phyloP scores from a whole-genome alignment of 2,329 filamentous ascomycete species.

The Diplocarpon rosae region DNA sequence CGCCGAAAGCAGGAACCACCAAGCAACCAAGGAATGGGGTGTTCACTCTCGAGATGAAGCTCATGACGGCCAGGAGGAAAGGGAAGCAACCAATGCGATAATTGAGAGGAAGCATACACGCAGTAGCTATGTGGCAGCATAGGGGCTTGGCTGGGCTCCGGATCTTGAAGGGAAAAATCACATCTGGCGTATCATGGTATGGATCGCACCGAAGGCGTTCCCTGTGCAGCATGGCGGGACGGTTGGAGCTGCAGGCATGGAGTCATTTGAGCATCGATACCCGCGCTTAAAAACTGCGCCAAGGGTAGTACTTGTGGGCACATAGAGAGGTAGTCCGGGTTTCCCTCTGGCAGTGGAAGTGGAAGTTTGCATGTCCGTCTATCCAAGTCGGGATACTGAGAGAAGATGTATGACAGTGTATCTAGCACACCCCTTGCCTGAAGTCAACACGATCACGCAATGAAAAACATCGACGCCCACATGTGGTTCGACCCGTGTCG shows the following conservation, averaged over 20 bases:
- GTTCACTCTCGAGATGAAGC: slow-evolving; percentile 50
- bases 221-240: no score
- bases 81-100: slow-evolving; percentile 33
- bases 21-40: slow-evolving; percentile 33
- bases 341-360: background rate
- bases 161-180: background rate
- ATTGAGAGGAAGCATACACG: background rate
- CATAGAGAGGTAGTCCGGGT: background rate
- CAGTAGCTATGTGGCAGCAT: background rate
- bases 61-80: slow-evolving; percentile 45
- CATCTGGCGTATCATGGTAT: no score
- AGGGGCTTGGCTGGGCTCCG: background rate
- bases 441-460: no score
- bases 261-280: no score
- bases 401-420: background rate
- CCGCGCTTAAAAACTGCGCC: no score
- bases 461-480: no score
- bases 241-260: no score
- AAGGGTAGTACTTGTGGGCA: background rate
- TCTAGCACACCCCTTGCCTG: background rate
- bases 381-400: background rate
- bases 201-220: no score
- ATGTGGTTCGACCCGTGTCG: no score
- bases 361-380: background rate
- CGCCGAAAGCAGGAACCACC: slow-evolving; percentile 32